phyloP scores from a whole-genome alignment of 163 green algal genomes.

The Chlorella variabilis region DNA sequence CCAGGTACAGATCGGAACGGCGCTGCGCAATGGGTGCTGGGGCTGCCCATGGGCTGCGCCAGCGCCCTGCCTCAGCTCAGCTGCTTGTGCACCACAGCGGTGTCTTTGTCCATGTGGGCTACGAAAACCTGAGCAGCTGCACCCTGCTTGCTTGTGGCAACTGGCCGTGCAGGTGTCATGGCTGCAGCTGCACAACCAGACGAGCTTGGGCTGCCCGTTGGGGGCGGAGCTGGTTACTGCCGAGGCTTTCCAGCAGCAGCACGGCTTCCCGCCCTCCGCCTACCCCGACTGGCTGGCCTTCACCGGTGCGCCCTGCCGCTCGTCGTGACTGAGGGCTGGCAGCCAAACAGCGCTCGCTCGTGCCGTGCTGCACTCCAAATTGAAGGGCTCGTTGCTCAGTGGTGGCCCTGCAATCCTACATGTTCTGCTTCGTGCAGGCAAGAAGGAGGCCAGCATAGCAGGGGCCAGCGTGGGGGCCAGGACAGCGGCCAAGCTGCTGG shows the following conservation, averaged over 20 bases:
- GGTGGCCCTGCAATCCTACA: no score
- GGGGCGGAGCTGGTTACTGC: slow-evolving; percentile 19
- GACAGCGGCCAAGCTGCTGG: slow-evolving; percentile 30
- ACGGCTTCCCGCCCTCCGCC: slow-evolving; percentile 22
- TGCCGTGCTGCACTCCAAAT: no score
- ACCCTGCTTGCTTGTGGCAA: no score
- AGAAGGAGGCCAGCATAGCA: slow-evolving; percentile 21
- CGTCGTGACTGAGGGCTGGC: neutral
- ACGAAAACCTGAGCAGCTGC: no score
- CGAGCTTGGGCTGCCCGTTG: neutral
- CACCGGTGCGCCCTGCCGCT: slow-evolving; percentile 2
- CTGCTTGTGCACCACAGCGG: neutral
- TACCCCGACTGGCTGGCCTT: slow-evolving; percentile 35
- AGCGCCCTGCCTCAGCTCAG: no score
- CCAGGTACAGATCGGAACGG: neutral
- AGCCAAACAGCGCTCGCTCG: no score
- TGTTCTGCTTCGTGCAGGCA: slow-evolving; percentile 26
- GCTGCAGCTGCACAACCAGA: slow-evolving; percentile 23
- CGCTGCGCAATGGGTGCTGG: no score
- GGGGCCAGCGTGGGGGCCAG: slow-evolving; percentile 4
- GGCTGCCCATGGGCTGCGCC: no score
- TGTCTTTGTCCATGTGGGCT: no score
- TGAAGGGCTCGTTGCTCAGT: no score
- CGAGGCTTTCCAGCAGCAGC: neutral
- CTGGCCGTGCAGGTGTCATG: neutral